Percentiles rank a stretch among this genome's conserved stretches.
Evolutionary conservation across 495 filamentous ascomycete species (phyloP).

Genomic region (Xeromyces bisporus): DNA sequence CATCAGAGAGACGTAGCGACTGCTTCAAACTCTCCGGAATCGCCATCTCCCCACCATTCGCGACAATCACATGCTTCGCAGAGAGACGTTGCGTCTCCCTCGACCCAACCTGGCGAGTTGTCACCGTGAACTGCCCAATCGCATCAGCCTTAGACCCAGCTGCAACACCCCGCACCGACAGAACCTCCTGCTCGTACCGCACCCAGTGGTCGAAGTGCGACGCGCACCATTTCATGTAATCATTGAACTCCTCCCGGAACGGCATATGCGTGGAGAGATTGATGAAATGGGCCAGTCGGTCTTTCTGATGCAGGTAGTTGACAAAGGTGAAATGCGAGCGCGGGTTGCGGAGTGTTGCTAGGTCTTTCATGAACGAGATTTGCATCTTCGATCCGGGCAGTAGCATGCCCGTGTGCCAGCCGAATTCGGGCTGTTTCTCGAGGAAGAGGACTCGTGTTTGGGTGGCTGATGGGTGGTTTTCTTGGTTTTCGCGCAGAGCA

Average conservation of each 20-base stretch:
- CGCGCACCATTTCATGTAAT: conserved; percentile 90
- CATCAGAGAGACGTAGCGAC: conserved; percentile 52
- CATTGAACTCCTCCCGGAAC: conserved; percentile 75
- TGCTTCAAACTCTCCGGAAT: conserved; percentile 72
- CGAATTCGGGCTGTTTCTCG: conserved; percentile 67
- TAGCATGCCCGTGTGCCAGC: conserved; percentile 92
- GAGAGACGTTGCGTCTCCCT: conserved; percentile 14
- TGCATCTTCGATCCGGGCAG: conserved; percentile 91
- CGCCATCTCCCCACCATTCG: conserved; percentile 64
- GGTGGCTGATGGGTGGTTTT: conserved; percentile 13
- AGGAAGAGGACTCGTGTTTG: conserved; percentile 59
- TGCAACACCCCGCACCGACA: conserved; percentile 31
- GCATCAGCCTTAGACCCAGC: conserved; percentile 12
- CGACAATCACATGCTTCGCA: conserved; percentile 17
- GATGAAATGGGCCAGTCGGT: conserved; percentile 69
- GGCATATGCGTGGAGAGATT: conserved; percentile 84
- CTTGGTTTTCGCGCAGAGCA: conserved; percentile 59
- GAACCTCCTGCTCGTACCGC: conserved; percentile 61
- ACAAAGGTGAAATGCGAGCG: conserved; percentile 87
- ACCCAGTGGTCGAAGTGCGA: conserved; percentile 63
- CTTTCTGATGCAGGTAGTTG: conserved; percentile 72
- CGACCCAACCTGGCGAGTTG: conserved; percentile 33
- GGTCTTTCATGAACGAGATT: conserved; percentile 93
- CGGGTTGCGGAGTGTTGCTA: conserved; percentile 77
- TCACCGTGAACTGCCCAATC: conserved; percentile 37